Evolutionary conservation across 164 flowering plant genomes (phyloP), one percentile per base, ranked within the genome.

Genomic region (Vitis cinerea): DNA sequence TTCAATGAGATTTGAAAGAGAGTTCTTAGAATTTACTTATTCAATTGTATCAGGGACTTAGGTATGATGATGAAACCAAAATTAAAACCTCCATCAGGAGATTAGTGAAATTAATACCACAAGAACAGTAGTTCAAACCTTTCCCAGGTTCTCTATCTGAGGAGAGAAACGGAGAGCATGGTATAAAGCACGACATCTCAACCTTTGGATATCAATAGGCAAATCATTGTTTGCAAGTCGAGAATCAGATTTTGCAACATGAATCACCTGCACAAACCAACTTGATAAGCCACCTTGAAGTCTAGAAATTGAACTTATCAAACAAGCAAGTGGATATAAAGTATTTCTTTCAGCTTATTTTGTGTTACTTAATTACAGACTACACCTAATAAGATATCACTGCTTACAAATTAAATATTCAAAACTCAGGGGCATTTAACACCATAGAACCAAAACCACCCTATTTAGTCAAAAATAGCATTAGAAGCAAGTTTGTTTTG

Each of bases 221-320:
- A 95, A 83, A 72, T 89, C 90, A 83, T 89, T 95, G 81, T 95
- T 95, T 71, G 98, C 88, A 65, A 95, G 86, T 61, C 98, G 84
- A 19, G 99, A 91, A 88, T 95, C 99, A 63, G 98, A 90, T 80
- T 95, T 95, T 50, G 95, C 88, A 69, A 93, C 97, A 75, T 91
- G 91, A 77, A 95, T 82, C 7, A 95, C 91, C 99, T 95, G 84
- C 72, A 71, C 0, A 65, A 64, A 58, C 71, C 50, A 13, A 37
- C 13, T 15, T 29, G 17, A 61, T 51, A 49, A 75, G 74, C 29
- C 50, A 71, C 50, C 37, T 9, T 50, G 31, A 14, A 31, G 8
- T 53, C 69, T 59, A 44, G 59, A 55, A 66, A 52, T 47, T 56
- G 23, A 13, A 61, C 37, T 61, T 11, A 4, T 52, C n/a, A 65